phyloP scores from a whole-genome alignment of 2,329 filamentous ascomycete species.

The Aspergillus neotritici region DNA sequence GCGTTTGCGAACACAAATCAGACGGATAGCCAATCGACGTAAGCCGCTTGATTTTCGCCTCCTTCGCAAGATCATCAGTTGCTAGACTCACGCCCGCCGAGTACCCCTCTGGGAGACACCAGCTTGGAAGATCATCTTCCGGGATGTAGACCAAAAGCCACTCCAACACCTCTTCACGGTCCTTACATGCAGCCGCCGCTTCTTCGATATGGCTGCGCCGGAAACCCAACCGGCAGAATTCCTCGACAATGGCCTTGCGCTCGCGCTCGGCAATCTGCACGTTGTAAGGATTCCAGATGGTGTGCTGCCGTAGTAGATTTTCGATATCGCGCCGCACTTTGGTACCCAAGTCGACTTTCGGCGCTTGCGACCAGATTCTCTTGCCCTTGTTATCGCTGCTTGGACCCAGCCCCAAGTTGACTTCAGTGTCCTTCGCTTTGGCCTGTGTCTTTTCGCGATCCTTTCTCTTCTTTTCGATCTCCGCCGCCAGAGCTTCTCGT shows the following conservation, averaged over 20 bases:
- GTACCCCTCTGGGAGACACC: slow-evolving; percentile 89
- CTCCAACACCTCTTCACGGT: slow-evolving; percentile 85
- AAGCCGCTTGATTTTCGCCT: slow-evolving; percentile 76
- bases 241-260: slow-evolving; percentile 59
- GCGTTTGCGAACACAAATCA: slow-evolving; percentile 73
- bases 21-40: slow-evolving; percentile 75
- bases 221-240: slow-evolving; percentile 75
- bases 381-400: slow-evolving; percentile 44
- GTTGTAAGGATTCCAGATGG: slow-evolving; percentile 80
- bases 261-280: slow-evolving; percentile 58
- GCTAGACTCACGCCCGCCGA: slow-evolving; percentile 83
- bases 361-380: slow-evolving; percentile 75
- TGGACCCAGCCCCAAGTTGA: slow-evolving; percentile 46
- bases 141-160: slow-evolving; percentile 97
- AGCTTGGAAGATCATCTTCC: slow-evolving; percentile 89
- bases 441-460: slow-evolving; percentile 58
- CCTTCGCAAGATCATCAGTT: slow-evolving; percentile 71
- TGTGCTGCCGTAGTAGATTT: slow-evolving; percentile 67
- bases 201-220: slow-evolving; percentile 85
- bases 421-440: slow-evolving; percentile 61
- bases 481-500: slow-evolving; percentile 68
- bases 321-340: slow-evolving; percentile 75
- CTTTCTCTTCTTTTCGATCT: slow-evolving; percentile 71
- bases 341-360: slow-evolving; percentile 88
- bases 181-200: slow-evolving; percentile 79